Conservation (phyloP, 495 filamentous ascomycete species). For the Trichocladium antarcticum region DNA sequence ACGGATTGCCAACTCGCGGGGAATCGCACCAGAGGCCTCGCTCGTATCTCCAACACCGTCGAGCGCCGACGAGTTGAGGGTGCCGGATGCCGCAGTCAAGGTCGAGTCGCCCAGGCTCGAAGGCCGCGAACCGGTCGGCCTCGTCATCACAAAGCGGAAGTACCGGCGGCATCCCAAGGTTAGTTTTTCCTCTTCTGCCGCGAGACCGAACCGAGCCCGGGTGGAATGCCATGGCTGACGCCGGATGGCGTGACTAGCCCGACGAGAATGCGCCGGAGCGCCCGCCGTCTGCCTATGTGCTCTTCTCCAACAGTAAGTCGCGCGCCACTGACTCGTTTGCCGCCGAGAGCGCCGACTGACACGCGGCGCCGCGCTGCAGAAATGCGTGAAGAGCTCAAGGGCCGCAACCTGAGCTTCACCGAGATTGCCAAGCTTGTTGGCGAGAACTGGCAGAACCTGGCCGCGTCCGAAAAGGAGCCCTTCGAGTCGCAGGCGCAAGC, state of each 20-base stretch:
- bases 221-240: not conserved
- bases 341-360: not conserved
- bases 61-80: conserved; percentile 28
- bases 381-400: conserved; percentile 62
- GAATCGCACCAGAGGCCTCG: conserved; percentile 41
- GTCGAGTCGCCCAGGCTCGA: conserved; percentile 27
- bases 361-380: conserved; percentile 31
- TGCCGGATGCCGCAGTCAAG: conserved; percentile 24
- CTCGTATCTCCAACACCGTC: conserved; percentile 30
- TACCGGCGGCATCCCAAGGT: conserved; percentile 74
- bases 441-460: conserved; percentile 64
- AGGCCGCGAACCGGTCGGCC: conserved; percentile 19
- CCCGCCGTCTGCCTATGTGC: conserved; percentile 69
- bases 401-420: conserved; percentile 62
- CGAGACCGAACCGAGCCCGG: too few species aligned
- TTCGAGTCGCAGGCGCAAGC: conserved; percentile 57
- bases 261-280: conserved; percentile 70
- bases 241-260: conserved; percentile 32
- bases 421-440: conserved; percentile 75
- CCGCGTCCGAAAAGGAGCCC: conserved; percentile 51
- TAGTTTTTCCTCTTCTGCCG: conserved; percentile 16
- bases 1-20: conserved; percentile 46
- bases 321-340: not conserved
- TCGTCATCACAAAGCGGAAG: conserved; percentile 48
- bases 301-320: conserved; percentile 68